These are phyloP conservation scores for Ophiocordyceps robertsii DNA, from an alignment of 2,329 filamentous ascomycete genomes.

Conservation along the genomic window DNA sequence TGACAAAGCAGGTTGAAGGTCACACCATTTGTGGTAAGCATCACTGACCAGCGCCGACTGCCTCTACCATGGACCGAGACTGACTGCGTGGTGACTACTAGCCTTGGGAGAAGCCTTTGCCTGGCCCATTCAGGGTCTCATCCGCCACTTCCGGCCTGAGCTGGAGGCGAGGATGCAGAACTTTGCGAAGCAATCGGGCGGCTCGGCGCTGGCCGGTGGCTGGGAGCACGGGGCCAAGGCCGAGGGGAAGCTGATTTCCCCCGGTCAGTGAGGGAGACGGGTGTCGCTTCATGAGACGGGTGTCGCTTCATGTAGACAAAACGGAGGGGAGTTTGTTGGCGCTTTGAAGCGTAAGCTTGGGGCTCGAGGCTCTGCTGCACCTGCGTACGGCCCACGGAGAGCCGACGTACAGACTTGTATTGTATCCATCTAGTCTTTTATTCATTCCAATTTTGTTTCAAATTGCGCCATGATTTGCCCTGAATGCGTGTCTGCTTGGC, in stretches of 20 bases:
- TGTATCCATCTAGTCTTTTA: constrained; percentile 4
- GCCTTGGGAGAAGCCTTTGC: constrained; percentile 94
- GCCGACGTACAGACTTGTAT: constrained; percentile 1
- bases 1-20: constrained; percentile 98
- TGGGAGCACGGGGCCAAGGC: constrained; percentile 65
- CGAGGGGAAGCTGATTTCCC: constrained; percentile 74
- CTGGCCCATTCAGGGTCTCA: constrained; percentile 96
- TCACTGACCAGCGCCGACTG: not conserved
- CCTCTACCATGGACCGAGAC: not conserved
- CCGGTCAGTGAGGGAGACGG: constrained; percentile 58
- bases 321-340: not conserved
- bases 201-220: constrained; percentile 68
- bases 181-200: constrained; percentile 60
- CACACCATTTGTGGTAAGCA: constrained; percentile 88
- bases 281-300: not conserved
- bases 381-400: not conserved
- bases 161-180: constrained; percentile 82
- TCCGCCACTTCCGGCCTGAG: constrained; percentile 95
- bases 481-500: no score
- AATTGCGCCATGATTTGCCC: not conserved
- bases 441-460: not conserved
- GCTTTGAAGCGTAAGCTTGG: not conserved
- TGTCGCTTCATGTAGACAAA: not conserved
- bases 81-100: constrained; percentile 14
- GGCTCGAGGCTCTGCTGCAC: not conserved